Evolutionary conservation across 2,329 filamentous ascomycete species (phyloP).

Genomic region (Tolypocladium pustulatum): DNA sequence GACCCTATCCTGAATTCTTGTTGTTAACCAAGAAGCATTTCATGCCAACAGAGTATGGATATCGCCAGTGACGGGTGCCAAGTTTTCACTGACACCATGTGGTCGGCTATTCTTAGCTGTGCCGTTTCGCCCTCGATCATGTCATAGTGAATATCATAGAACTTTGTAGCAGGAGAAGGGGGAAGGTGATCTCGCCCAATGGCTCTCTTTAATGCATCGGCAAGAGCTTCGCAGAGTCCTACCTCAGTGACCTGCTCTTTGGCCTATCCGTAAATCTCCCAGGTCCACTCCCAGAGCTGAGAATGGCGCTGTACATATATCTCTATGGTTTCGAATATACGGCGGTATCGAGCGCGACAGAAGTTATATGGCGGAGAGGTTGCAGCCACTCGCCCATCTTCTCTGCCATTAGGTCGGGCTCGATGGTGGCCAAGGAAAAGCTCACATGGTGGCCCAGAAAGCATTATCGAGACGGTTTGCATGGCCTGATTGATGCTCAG

Average conservation of each 20-base stretch:
- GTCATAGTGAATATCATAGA: constrained; percentile 2
- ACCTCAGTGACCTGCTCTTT: constrained; percentile 4
- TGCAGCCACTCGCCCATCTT: constrained; percentile 5
- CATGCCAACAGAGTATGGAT: constrained; percentile 4
- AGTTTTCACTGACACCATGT: constrained; percentile 1
- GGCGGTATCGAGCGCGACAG: constrained; percentile 4
- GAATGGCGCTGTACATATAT: not conserved
- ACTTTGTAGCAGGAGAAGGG: not conserved
- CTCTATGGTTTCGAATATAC: constrained; percentile 5
- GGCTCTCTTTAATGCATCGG: not conserved
- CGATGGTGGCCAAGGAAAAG: constrained; percentile 4
- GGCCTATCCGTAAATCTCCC: constrained; percentile 1
- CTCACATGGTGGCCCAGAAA: constrained; percentile 5
- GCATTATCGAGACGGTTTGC: constrained; percentile 2
- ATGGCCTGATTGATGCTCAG: not conserved
- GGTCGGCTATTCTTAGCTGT: not conserved
- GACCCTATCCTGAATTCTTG: constrained; percentile 5
- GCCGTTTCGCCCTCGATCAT: constrained; percentile 1
- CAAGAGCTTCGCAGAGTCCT: constrained; percentile 3
- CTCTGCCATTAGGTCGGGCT: constrained; percentile 1
- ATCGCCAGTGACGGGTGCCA: not conserved
- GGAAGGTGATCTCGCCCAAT: not conserved
- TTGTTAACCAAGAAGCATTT: not conserved
- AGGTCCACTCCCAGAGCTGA: constrained; percentile 5
- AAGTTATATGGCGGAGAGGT: constrained; percentile 5